Percentiles rank a stretch among this genome's conserved stretches.
Evolutionary conservation across 495 filamentous ascomycete genomes (phyloP).

Genomic region (Evernia prunastri): DNA sequence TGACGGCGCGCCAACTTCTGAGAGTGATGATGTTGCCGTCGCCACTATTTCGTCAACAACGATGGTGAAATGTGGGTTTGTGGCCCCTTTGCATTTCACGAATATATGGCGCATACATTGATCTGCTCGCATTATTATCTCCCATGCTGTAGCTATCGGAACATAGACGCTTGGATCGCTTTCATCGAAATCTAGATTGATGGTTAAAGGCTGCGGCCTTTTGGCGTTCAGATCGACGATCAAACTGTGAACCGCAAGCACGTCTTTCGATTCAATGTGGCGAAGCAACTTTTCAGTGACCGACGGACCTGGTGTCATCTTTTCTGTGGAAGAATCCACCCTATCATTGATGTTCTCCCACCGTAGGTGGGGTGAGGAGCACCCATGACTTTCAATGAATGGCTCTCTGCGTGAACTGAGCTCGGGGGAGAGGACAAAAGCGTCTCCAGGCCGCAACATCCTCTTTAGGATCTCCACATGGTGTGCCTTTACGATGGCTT

Average conservation of each 20-base stretch:
- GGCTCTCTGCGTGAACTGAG: not conserved
- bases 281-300: not conserved
- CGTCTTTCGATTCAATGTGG: not conserved
- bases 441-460: not conserved
- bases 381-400: not conserved
- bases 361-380: constrained; percentile 9
- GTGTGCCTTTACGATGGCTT: constrained; percentile 16
- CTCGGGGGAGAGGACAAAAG: not conserved
- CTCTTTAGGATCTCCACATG: not conserved
- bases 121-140: constrained; percentile 10
- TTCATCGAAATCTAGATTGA: not conserved
- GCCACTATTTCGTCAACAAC: constrained; percentile 9
- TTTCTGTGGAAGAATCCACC: not conserved
- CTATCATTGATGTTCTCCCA: not conserved
- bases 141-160: constrained; percentile 5
- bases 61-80: not conserved
- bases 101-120: constrained; percentile 6
- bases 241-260: not conserved
- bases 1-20: constrained; percentile 17
- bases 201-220: not conserved
- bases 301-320: not conserved
- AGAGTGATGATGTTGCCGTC: constrained; percentile 2
- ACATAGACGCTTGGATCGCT: constrained; percentile 10
- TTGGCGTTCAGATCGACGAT: not conserved
- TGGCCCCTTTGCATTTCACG: not conserved